Base-by-base conservation (phyloP, 1,284 basidiomycete genomes). In the Apiotrichum sp. region DNA sequence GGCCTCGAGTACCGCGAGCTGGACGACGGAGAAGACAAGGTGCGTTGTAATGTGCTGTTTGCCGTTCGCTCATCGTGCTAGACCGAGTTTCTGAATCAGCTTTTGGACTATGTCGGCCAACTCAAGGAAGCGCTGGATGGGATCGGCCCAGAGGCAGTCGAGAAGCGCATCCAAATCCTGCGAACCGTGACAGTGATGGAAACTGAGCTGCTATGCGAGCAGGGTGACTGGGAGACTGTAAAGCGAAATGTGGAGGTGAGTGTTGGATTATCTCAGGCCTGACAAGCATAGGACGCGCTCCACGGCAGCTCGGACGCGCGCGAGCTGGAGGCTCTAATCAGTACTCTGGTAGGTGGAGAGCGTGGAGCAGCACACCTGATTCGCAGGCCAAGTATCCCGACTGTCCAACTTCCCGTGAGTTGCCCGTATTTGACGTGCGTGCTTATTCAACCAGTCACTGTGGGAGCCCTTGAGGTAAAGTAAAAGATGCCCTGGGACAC, bases 191-290 rank as follows among this genome's bases (percentile, higher is more conserved):
- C 41, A 2, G 36, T 56, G 2, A 40, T 47, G 10, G 54, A 59
- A 32, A n/a, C 45, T 0, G 54, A 56, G 50, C 38, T 59, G 2
- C 33, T 56, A 34, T 59, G 58, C 50, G 58, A 56, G 48, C 39
- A 46, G 14, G 38, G 48, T 6, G 36, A 53, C 32, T 59, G 58
- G 58, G 35, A 39, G 4, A 29, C 3, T 1, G 31, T 59, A 9
- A 40, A 44, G 14, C 14, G 5, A 8, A 29, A 10, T 1, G 2
- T 50, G 38, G 32, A 47, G 47, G 58, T 59, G 32, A 6, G 54
- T 32, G 2, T 8, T 38, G 9, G 8, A 13, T 13, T 8, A 38
- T 38, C 43, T 6, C 29, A 6, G 29, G 11, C 2, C 34, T 46
- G 33, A 40, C 11, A 39, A n/a, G 36, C 36, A 38, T 7, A 43